Evolutionary conservation across 148 eudicot genomes (phyloP), one percentile per base, ranked within the genome.

Genomic region (Fallopia convolvulus): DNA sequence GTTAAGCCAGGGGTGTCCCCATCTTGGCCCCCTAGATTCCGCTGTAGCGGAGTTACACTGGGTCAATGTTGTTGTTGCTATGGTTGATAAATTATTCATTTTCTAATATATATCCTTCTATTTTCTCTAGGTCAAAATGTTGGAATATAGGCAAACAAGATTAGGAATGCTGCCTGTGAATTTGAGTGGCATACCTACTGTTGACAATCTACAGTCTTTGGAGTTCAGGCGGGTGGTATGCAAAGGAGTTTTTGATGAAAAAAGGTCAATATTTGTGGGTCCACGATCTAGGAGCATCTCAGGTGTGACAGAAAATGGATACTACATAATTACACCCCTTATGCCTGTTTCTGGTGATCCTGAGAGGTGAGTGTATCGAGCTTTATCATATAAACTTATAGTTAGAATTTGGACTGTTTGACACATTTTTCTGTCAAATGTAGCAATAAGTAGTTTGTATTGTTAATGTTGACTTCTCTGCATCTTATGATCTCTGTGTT

Each of bases 211-310:
- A 81, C 87, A 86, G 52, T 77, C 83, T 49, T 77, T 86, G 82
- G 97, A 91, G 84, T 95, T 95, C 81, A 88, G 97, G 81, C 89
- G 88, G 79, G 91, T 95, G 72, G 80, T 75, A 3, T 90, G 91
- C 74, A 84, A 66, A 85, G 99, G 99, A 74, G 72, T 83, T 52
- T 90, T 87, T 80, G 97, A 91, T 75, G 97, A 92, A 87, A 83
- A 87, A 70, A 91, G 80, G 79, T 89, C 99, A 6, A 81, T 95
- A 65, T 92, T 81, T 82, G 89, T 95, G 50, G 97, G 99, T 41
- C 97, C 99, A 75, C 97, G 99, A 47, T 95, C 97, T 33, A 90
- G 99, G 85, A 95, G 99, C 85, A 95, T 95, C 75, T 95, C 99
- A 5, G 99, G 99, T 79, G 92, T 95, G 76, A 95, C 99, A 75